Evolutionary conservation across 306 rosid species (phyloP), one percentile per base, ranked within the genome.

Genomic region (Sesbania bispinosa): DNA sequence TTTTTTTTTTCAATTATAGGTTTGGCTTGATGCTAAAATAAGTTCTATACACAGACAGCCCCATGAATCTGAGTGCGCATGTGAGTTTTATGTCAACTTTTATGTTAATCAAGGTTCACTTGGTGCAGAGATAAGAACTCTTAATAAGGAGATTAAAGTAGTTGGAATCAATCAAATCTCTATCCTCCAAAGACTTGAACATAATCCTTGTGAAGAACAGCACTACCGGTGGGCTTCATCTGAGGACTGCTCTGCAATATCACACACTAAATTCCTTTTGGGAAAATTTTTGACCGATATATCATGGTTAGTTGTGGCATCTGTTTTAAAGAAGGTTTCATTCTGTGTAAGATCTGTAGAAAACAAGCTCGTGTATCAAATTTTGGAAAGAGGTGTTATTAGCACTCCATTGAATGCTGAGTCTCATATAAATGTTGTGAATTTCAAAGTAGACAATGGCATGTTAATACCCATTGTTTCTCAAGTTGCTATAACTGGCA

Each of bases 21-120:
- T 78, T 7, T 85, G 89, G 89, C 3, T 54, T 8, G 98, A 93
- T 89, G 96, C 89, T 62, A 86, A 77, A 86, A 87, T 93, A 76
- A 85, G 83, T 53, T 93, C 94, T 18, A 81, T 93, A 2, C 84
- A 87, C 71, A 82, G 98, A 83, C 87, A 74, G 65, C 92, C 89
- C 36, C 98, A 93, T 47, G 82, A 80, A 54, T 58, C 83, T 36
- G 75, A 74, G 43, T 93, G 98, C 82, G 61, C 80, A 0, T 93
- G 98, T 74, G 83, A 75, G 62, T 85, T 81, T 77, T 88, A 84
- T 64, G 87, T 93, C 16, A 88, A 87, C 84, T 75, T 90, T 27
- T 88, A 88, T 79, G 85, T 73, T 20, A 82, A 81, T 73, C 88
- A 87, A 87, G 96, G 91, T 52, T 80, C 90, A 69, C 90, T 88